A percentile compares a stretch with the other conserved stretches of the same genome.
phyloP scores from a whole-genome alignment of 2,329 filamentous ascomycete genomes.

The Chalaropsis ovoidea region DNA sequence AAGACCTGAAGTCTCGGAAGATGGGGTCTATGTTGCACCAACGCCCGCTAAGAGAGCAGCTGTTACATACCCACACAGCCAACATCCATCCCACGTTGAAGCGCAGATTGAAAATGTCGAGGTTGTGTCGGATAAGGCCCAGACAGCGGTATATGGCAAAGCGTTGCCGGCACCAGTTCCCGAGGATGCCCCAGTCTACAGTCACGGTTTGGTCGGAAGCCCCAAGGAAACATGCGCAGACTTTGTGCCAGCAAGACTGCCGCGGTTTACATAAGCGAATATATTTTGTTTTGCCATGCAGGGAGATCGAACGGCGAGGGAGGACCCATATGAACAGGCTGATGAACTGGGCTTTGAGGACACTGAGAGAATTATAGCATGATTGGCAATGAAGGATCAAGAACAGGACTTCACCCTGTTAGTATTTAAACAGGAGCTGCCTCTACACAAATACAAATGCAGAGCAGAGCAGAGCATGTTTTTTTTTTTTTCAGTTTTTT shows the following conservation, averaged over 20 bases:
- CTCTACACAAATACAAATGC: neutral
- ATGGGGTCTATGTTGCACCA: conserved; percentile 29
- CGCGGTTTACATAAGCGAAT: conserved; percentile 40
- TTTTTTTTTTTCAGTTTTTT: neutral
- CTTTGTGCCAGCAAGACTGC: conserved; percentile 51
- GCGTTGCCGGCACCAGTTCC: neutral
- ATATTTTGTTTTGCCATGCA: neutral
- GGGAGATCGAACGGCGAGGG: neutral
- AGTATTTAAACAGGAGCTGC: neutral
- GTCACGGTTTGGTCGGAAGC: conserved; percentile 5
- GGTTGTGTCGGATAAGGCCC: conserved; percentile 18
- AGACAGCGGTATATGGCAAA: neutral
- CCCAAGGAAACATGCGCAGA: conserved; percentile 26
- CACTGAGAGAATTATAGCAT: neutral
- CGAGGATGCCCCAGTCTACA: conserved; percentile 12
- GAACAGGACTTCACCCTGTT: conserved; percentile 16
- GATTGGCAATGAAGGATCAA: conserved; percentile 7
- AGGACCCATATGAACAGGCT: neutral
- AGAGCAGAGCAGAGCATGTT: neutral
- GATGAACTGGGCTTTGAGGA: neutral
- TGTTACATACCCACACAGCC: neutral
- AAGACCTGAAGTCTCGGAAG: conserved; percentile 31
- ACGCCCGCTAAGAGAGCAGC: conserved; percentile 16
- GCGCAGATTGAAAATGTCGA: conserved; percentile 15
- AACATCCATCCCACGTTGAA: conserved; percentile 4